Base-by-base conservation (phyloP, 805 yeast species). In the Metschnikowia dekortorum region DNA sequence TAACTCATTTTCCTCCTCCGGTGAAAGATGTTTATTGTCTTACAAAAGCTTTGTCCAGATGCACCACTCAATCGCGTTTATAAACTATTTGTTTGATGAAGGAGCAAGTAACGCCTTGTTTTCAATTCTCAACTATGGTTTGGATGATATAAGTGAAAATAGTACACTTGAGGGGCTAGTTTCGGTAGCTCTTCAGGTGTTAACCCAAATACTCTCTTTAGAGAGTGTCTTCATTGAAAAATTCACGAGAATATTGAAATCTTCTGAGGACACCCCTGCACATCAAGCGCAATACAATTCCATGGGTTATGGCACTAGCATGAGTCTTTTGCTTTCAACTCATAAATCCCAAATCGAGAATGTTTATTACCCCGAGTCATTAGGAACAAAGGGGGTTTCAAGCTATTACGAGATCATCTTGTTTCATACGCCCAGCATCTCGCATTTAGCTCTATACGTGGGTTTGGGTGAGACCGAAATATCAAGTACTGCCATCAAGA, bases 331-430 rank as follows among this genome's bases (percentile, higher is more conserved):
- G 22, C 52, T 65, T 9, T 47, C 62, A 2, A 50, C 62, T 2
- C 62, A 65, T 8, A 59, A 51, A 39, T 36, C 65, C 9, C 48
- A 62, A 2, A 56, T 53, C 39, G 75, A 69, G 55, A 61, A 59
- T 39, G 66, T 70, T 18, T 73, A 72, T 54, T 62, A 65, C 46
- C 76, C 82, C 1, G 64, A 71, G 11, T 61, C 56, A 61, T 55
- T 78, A 44, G 85, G 87, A 6, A 75, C 83, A 2, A 83, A 79
- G 57, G 90, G 88, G 0, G 61, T 84, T 7, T 68, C 78, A 11
- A 78, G 86, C 3, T 87, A 87, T 56, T 82, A 75, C 59, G 95
- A 89, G 60, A 84, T 91, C 0, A 69, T 91, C 8, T 67, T 87
- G 26, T 82, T 83, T 64, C 80, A 87, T 53, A 67, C 90, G n/a